These are phyloP conservation scores for Colletotrichum tropicicola DNA, from an alignment of 2,329 filamentous ascomycete species.

Conservation along the genomic window DNA sequence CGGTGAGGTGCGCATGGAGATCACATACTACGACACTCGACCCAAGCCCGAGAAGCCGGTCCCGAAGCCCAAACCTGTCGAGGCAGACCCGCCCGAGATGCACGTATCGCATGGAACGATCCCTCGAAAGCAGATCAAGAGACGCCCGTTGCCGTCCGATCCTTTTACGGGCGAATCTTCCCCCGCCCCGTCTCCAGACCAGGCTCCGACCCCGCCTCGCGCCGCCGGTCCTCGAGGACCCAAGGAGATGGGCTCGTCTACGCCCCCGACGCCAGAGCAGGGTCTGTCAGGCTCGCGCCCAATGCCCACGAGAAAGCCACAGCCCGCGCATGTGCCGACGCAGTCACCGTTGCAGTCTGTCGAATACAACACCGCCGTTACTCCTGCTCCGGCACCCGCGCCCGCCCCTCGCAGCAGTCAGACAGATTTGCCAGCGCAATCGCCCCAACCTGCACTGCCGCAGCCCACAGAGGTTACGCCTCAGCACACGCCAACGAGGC, in stretches of 20 bases:
- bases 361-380: slow-evolving; percentile 57
- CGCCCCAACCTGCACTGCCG: slow-evolving; percentile 36
- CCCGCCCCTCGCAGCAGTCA: slow-evolving; percentile 32
- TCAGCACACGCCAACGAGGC: slow-evolving; percentile 26
- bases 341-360: slow-evolving; percentile 63
- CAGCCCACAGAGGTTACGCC: slow-evolving; percentile 20
- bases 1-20: slow-evolving; percentile 91
- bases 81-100: slow-evolving; percentile 6
- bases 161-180: slow-evolving; percentile 69
- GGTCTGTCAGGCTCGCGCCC: slow-evolving; percentile 24
- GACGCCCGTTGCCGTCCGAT: slow-evolving; percentile 84
- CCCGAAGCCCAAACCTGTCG: slow-evolving; percentile 60
- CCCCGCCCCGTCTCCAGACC: slow-evolving; percentile 45
- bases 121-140: slow-evolving; percentile 74
- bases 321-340: slow-evolving; percentile 51
- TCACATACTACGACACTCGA: slow-evolving; percentile 93
- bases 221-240: slow-evolving; percentile 32
- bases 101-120: slow-evolving; percentile 49
- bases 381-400: slow-evolving; percentile 34
- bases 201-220: slow-evolving; percentile 56
- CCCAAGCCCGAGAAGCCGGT: slow-evolving; percentile 79
- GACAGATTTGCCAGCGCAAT: slow-evolving; percentile 47
- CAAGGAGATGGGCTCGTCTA: slow-evolving; percentile 16
- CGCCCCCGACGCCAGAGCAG: slow-evolving; percentile 3
- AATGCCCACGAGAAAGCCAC: slow-evolving; percentile 38